Base-by-base conservation (phyloP, 1,139 yeast genomes). In the Hyphopichia pseudoburtonii region DNA sequence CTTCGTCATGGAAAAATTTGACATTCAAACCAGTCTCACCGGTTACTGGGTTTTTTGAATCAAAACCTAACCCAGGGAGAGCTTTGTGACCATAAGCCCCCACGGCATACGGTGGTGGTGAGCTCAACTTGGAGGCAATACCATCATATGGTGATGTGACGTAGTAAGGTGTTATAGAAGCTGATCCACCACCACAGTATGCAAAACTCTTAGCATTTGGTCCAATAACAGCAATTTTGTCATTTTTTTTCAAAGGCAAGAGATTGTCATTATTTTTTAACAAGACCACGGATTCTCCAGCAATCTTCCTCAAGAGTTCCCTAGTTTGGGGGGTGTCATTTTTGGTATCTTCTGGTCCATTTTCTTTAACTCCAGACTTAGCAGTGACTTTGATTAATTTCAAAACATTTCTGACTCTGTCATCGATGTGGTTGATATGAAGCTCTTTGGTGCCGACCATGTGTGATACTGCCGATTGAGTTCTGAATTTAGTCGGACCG, bases 401-500 rank as follows among this genome's bases (percentile, higher is more conserved):
- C 43, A 79, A 64, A 21, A 79, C 71, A 19, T 58, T 50, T 36
- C 74, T 56, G 32, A 64, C 81, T 44, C 79, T 66, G 14, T 65
- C 71, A 43, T 79, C 70, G 30, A 66, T 50, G 17, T 58, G 54
- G 27, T 59, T 62, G 23, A 44, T 45, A 43, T 55, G 62, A 28
- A 59, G 42, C 37, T 64, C 70, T 39, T 52, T 63, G 19, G 62
- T 47, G 32, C 46, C 47, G 25, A 73, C 62, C 34, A 64, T 64
- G 47, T 71, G 76, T 21, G 57, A 35, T 12, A 75, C 54, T 17
- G 68, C 59, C 15, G 61, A 62, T 17, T 51, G 40, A 26, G 67
- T 64, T 58, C 84, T 64, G 57, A 69, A 68, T 34, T 67, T 54
- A 21, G 80, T 57, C 7, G 80, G 78, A 28, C 85, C 85, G 1